Conservation (phyloP, 441 rosid species). For the Arabidopsis hybrid region DNA sequence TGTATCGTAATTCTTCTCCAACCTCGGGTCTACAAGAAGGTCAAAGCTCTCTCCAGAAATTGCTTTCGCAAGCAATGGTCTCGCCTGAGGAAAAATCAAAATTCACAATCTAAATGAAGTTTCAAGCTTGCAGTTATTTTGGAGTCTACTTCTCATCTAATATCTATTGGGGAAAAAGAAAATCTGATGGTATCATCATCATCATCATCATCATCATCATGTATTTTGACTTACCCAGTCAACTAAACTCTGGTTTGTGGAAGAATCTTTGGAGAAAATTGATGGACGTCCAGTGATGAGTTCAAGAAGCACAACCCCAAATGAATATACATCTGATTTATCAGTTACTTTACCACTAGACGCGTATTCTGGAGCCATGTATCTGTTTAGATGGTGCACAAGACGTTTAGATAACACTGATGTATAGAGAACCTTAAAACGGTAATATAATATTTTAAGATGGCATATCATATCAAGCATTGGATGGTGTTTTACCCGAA, state of each 20-base stretch:
- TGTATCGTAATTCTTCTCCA: conserved; percentile 45
- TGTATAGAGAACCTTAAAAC: neutral
- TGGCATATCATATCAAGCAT: neutral
- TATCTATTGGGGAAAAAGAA: neutral
- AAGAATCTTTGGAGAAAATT: conserved; percentile 41
- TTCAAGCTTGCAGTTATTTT: conserved; percentile 14
- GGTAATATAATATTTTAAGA: neutral
- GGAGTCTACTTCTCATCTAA: neutral
- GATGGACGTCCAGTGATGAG: conserved; percentile 61
- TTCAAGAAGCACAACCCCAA: conserved; percentile 61
- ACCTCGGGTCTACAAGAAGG: conserved; percentile 52
- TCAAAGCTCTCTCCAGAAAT: conserved; percentile 46
- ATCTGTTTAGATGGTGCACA: conserved; percentile 38
- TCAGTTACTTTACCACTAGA: conserved; percentile 63
- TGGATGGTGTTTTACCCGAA: conserved; percentile 54
- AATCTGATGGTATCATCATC: neutral
- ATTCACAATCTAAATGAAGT: neutral
- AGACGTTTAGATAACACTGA: neutral
- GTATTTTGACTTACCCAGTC: conserved; percentile 52
- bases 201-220: neutral
- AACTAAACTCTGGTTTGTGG: conserved; percentile 50
- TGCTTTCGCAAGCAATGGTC: conserved; percentile 55
- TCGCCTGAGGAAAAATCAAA: conserved; percentile 44
- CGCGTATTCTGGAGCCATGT: conserved; percentile 53
- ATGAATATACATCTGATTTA: conserved; percentile 63